Evolutionary conservation across 768 basidiomycete species (phyloP), one percentile per base, ranked within the genome.

Genomic region (Mrakia blollopis): DNA sequence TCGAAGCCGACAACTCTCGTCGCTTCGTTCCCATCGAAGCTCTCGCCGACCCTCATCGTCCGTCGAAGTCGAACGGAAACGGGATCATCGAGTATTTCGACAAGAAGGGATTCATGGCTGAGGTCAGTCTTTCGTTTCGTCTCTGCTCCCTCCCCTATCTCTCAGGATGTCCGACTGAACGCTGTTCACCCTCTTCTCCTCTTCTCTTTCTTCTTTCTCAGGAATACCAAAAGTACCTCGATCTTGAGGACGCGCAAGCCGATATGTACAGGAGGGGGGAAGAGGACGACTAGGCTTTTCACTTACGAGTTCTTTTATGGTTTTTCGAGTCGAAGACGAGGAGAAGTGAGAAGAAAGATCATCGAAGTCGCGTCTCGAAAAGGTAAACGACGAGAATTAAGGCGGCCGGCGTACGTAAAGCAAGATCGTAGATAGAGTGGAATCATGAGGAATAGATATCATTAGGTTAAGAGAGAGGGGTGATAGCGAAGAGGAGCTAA

Each of bases 241-340:
- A 72, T 25, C 47, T 72, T 28, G 44, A 72, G 13, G n/a, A 41
- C 16, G 44, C 39, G 6, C 65, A 68, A 30, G 65, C 65, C 18
- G 65, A 68, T 39, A 39, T 68, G 37, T 68, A 68, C 37, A 39
- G 25, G 54, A 52, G 14, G 25, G 54, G 28, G 18, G 70, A 72
- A 37, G 54, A 52, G 54, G 54, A 72, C 47, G 37, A 72, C 11
- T 52, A 50, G 47, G 7, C 18, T 50, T 11, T 50, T 50, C 14
- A 16, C 2, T 50, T 0, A 21, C 47, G 11, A 50, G 3, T 50
- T 3, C 3, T 50, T 47, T 50, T 2, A 18, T 18, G 47, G 7
- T 50, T 18, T 21, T 2, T 50, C 47, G 14, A 3, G 5, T 41
- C 39, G 39, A 41, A 41, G 39, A 18, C 47, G 47, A 50, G 47